phyloP scores from a whole-genome alignment of 2,329 filamentous ascomycete genomes.

The Pseudogymnoascus sp. region DNA sequence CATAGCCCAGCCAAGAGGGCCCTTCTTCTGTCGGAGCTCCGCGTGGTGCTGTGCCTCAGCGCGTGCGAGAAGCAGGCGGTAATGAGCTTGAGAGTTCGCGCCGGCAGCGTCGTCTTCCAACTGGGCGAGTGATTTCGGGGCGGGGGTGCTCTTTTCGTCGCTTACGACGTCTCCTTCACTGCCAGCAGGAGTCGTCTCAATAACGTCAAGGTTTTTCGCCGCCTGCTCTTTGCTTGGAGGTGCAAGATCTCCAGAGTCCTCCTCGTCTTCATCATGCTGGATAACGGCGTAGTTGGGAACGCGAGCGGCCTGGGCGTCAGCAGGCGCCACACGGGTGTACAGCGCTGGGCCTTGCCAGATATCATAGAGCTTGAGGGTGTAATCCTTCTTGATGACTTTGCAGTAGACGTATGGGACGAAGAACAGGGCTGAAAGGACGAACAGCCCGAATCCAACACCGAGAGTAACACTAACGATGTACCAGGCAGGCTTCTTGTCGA shows the following conservation, averaged over 20 bases:
- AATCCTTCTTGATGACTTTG: slow-evolving; percentile 62
- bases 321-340: slow-evolving; percentile 49
- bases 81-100: slow-evolving; percentile 41
- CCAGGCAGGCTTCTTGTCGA: slow-evolving; percentile 59
- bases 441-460: slow-evolving; percentile 54
- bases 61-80: slow-evolving; percentile 54
- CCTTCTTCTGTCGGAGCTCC: slow-evolving; percentile 52
- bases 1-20: slow-evolving; percentile 78
- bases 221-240: slow-evolving; percentile 30
- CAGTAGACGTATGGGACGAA: slow-evolving; percentile 65
- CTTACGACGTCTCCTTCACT: background rate
- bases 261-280: slow-evolving; percentile 54
- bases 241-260: slow-evolving; percentile 27
- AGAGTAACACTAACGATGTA: slow-evolving; percentile 61
- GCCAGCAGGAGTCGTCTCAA: slow-evolving; percentile 26
- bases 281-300: slow-evolving; percentile 74
- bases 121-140: slow-evolving; percentile 35
- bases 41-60: slow-evolving; percentile 53
- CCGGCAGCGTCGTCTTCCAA: background rate
- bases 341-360: slow-evolving; percentile 57
- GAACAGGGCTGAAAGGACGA: slow-evolving; percentile 55
- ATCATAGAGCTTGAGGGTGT: slow-evolving; percentile 56
- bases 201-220: slow-evolving; percentile 23
- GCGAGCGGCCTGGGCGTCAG: slow-evolving; percentile 44
- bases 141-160: slow-evolving; percentile 38